Conservation (phyloP, 116 monocot species). For the Dioscorea cayenensis region DNA sequence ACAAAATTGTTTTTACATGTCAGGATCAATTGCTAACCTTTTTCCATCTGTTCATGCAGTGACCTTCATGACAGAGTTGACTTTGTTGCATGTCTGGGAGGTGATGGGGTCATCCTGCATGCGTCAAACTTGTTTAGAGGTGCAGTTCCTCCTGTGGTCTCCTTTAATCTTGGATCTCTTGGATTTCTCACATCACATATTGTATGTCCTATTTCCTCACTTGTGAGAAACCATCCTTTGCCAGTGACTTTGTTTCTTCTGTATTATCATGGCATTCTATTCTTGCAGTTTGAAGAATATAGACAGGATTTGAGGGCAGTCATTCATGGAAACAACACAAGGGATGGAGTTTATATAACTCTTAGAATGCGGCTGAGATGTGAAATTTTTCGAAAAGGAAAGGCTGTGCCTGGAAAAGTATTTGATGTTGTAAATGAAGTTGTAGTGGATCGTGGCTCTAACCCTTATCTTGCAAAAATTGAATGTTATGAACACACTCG, state of each 20-base stretch:
- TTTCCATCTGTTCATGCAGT: slow-evolving; percentile 32
- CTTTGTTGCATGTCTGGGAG: slow-evolving; percentile 94
- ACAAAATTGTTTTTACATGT: not conserved
- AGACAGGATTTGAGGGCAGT: slow-evolving; percentile 73
- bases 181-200: slow-evolving; percentile 93
- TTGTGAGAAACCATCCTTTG: slow-evolving; percentile 1
- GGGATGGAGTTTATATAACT: slow-evolving; percentile 93
- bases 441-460: slow-evolving; percentile 97
- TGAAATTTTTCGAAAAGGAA: slow-evolving; percentile 90
- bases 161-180: slow-evolving; percentile 98
- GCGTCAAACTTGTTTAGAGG: slow-evolving; percentile 94
- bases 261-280: not conserved
- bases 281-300: slow-evolving; percentile 73
- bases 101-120: slow-evolving; percentile 97
- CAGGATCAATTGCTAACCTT: not conserved
- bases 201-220: slow-evolving; percentile 38
- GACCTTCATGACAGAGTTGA: slow-evolving; percentile 99
- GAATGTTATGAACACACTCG: slow-evolving; percentile 95
- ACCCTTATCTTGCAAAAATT: slow-evolving; percentile 95
- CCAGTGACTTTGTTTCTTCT: not conserved
- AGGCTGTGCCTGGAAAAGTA: slow-evolving; percentile 83
- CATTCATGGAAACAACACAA: slow-evolving; percentile 89
- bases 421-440: slow-evolving; percentile 96
- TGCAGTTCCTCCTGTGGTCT: slow-evolving; percentile 97
- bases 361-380: slow-evolving; percentile 91